Evolutionary conservation across 2,329 filamentous ascomycete species (phyloP), one percentile per base, ranked within the genome.

Genomic region (Aureobasidium sp.): DNA sequence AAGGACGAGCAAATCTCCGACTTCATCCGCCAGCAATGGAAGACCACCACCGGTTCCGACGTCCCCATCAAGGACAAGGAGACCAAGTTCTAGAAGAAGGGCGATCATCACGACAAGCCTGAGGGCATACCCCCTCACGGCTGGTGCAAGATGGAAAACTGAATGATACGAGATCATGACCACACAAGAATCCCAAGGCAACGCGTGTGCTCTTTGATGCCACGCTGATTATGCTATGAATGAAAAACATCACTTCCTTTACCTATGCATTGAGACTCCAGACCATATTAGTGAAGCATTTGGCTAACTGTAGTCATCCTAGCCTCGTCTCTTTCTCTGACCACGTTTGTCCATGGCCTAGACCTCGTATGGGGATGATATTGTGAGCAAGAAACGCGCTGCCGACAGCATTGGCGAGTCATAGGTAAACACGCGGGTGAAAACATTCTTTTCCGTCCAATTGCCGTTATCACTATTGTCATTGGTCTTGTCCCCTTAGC

Each of bases 1-100:
- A 92, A 93, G 77, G 90, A 94, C 71, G 86, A 90, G 73, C 78
- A 87, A 70, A 88, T 91, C 67, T 84, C 82, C 29, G 85, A 90
- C 71, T 85, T 81, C 70, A 83, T 91, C 65, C 82, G 88, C 37
- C 73, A 72, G 33, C 77, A 87, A 73, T 92, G 90, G 80, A 90
- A 90, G 80, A 75, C 67, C 49, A 70, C 75, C 0, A 87, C 86
- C 0, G 89, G 89, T 61, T 83, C 75, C 6, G 88, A 92, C 8
- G 71, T 92, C 57, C 84, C 85, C 29, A 75, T 90, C 71, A 77
- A 81, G 69, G 88, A 91, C 73, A 90, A 90, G 78, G 77, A 84
- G 47, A 78, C 73, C 38, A 57, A 35, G 29, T 57, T 57, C 40
- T 45, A 57, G 38, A 45, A 57, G 53, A 57, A 25, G 7, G 27